Base-by-base conservation (phyloP, 306 rosid genomes). In the Ormosia emarginata region DNA sequence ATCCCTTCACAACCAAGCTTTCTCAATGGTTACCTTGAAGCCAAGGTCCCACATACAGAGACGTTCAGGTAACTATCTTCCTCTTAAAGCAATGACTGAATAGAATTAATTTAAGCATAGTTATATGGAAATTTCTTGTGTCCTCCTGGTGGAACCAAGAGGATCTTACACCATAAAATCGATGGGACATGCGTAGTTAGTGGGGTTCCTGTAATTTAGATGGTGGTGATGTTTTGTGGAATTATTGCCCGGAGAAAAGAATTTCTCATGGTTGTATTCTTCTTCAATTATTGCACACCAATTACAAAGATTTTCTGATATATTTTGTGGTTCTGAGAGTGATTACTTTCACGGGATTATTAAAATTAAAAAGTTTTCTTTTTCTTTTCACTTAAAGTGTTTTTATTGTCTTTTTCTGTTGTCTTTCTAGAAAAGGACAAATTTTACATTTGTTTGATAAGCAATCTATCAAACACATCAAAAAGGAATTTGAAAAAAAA, bases 1-100 rank as follows among this genome's bases (percentile, higher is more conserved):
- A 15, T 36, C 12, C 97, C 98, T 81, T 62, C 94, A 74, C 87
- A 90, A 44, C 93, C 94, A 6, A 67, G 74, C 84, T 85, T 87
- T 74, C 87, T 95, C 79, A 86, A 92, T 84, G 91, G 90, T 47
- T 95, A 82, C 87, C 80, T 70, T 47, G 82, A 88, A 63, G 90
- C 97, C 67, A 85, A 84, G 79, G 89, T 86, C 59, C 91, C 92
- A 34, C 90, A 87, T 83, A 92, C 97, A n/a, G 8, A 89, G 10
- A 92, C 18, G 40, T 77, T 89, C 82, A 91, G 88, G 98, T 94
- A 90, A 81, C 82, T 74, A 12, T 9, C 41, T 6, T 57, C 74
- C 6, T 65, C 39, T 29, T 8, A 49, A 69, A 7, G 69, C 63
- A 11, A 36, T 34, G 17, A 14, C 0, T 67, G 4, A 55, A 47